Evolutionary conservation across 176 grass and related monocot genomes (phyloP).

Genomic region (Oryza officinalis): DNA sequence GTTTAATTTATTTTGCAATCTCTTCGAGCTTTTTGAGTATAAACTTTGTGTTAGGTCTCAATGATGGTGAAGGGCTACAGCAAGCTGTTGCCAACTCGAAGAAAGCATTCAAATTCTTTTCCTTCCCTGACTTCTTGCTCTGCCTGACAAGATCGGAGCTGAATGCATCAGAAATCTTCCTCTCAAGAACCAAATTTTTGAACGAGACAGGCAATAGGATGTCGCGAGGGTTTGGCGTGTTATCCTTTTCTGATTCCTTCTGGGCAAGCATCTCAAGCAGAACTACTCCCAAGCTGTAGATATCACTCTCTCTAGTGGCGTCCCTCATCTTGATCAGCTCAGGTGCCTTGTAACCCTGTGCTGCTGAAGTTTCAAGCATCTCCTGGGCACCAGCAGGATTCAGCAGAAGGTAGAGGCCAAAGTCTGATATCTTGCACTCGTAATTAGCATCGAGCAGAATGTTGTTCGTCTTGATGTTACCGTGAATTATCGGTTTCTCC

Average conservation of each 20-base stretch:
- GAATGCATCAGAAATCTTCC: constrained; percentile 71
- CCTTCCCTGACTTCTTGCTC: constrained; percentile 49
- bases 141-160: constrained; percentile 56
- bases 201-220: constrained; percentile 57
- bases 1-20: constrained; percentile 42
- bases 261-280: constrained; percentile 86
- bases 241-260: constrained; percentile 37
- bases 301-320: constrained; percentile 61
- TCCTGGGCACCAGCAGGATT: constrained; percentile 54
- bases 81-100: constrained; percentile 64
- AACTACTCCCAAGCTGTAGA: constrained; percentile 77
- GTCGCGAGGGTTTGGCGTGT: constrained; percentile 49
- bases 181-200: constrained; percentile 69
- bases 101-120: constrained; percentile 52
- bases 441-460: constrained; percentile 65
- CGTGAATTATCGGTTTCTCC: constrained; percentile 70
- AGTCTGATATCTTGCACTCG: constrained; percentile 70
- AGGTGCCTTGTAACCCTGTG: constrained; percentile 80
- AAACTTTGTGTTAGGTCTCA: constrained; percentile 62
- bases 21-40: constrained; percentile 63
- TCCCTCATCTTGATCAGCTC: constrained; percentile 88
- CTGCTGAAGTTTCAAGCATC: constrained; percentile 71
- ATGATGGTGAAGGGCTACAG: constrained; percentile 71
- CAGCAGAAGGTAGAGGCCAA: constrained; percentile 71
- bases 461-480: constrained; percentile 89